These are phyloP conservation scores for Debaryomyces nepalensis DNA, from an alignment of 1,139 yeast species.

Conservation along the genomic window DNA sequence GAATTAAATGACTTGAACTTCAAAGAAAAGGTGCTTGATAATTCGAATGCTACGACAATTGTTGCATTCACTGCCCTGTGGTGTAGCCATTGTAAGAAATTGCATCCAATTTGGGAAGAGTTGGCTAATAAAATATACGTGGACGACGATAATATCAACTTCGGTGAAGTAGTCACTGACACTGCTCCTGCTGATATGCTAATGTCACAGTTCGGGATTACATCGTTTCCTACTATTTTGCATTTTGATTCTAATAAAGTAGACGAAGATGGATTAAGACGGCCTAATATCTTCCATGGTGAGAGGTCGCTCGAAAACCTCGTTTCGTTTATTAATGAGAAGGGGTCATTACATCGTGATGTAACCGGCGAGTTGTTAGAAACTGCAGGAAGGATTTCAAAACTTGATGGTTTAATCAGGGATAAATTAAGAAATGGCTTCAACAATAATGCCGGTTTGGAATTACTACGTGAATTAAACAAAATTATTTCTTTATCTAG, in stretches of 20 bases:
- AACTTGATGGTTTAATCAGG: slow-evolving; percentile 41
- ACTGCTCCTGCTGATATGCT: slow-evolving; percentile 48
- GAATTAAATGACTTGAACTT: slow-evolving; percentile 41
- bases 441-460: slow-evolving; percentile 18
- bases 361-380: slow-evolving; percentile 51
- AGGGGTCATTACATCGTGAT: slow-evolving; percentile 57
- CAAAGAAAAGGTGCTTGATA: slow-evolving; percentile 34
- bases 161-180: slow-evolving; percentile 53
- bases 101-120: slow-evolving; percentile 33
- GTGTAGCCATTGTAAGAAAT: slow-evolving; percentile 30
- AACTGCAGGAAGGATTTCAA: slow-evolving; percentile 59
- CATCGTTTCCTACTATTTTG: slow-evolving; percentile 58
- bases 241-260: slow-evolving; percentile 40
- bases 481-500: slow-evolving; percentile 12
- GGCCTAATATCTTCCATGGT: slow-evolving; percentile 47
- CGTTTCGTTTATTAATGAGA: slow-evolving; percentile 53
- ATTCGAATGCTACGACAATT: slow-evolving; percentile 27
- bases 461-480: slow-evolving; percentile 20
- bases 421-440: slow-evolving; percentile 9
- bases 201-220: slow-evolving; percentile 46
- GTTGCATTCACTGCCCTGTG: slow-evolving; percentile 47
- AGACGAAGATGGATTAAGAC: slow-evolving; percentile 41
- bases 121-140: slow-evolving; percentile 39
- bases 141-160: slow-evolving; percentile 36
- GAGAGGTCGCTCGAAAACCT: slow-evolving; percentile 48